Evolutionary conservation across 2,329 filamentous ascomycete genomes (phyloP).

Genomic region (Zymoseptoria pseudotritici): DNA sequence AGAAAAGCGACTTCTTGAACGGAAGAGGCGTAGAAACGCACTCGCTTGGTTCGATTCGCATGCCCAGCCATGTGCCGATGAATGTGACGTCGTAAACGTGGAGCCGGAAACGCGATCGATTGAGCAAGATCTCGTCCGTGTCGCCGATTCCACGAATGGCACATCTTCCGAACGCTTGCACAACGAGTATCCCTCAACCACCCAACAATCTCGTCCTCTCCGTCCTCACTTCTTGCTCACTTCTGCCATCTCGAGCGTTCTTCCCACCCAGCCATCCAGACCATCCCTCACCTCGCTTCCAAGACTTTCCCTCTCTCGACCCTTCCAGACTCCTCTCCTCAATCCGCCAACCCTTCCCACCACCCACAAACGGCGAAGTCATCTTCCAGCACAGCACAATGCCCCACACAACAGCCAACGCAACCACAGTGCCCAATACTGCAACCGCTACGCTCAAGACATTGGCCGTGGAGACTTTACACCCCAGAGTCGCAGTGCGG

Average conservation of each 20-base stretch:
- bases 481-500: conserved; percentile 38
- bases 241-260: conserved; percentile 19
- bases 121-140: too few species aligned
- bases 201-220: conserved; percentile 28
- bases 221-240: conserved; percentile 32
- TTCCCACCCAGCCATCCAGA: conserved; percentile 3
- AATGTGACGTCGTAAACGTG: too few species aligned
- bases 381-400: conserved; percentile 12
- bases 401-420: conserved; percentile 30
- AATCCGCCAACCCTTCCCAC: conserved; percentile 25
- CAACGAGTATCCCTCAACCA: too few species aligned
- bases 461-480: conserved; percentile 41
- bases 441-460: conserved; percentile 38
- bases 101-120: too few species aligned
- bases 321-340: conserved; percentile 20
- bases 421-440: conserved; percentile 36
- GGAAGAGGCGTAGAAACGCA: too few species aligned
- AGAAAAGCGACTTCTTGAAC: too few species aligned
- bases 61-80: too few species aligned
- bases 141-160: too few species aligned
- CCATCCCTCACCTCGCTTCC: conserved; percentile 10
- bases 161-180: too few species aligned
- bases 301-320: conserved; percentile 16
- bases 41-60: too few species aligned
- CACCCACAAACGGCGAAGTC: conserved; percentile 23